Percentiles rank a stretch among this genome's conserved stretches.
These are phyloP conservation scores for Hypoxylon sp. DNA, from an alignment of 2,329 filamentous ascomycete species.

Conservation along the genomic window DNA sequence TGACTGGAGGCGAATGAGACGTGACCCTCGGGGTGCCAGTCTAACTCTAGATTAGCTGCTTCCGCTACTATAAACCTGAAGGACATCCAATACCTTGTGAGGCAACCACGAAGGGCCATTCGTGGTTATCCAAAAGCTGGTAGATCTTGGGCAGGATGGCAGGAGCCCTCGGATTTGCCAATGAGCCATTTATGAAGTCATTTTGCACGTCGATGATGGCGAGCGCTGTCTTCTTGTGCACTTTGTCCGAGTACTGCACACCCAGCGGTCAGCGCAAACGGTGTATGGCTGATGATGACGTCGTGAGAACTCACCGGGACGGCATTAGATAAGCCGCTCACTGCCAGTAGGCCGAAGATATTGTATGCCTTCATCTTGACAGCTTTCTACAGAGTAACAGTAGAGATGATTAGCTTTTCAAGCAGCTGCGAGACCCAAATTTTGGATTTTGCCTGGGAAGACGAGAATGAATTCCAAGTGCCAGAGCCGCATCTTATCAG, in stretches of 20 bases:
- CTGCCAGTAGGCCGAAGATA: conserved; percentile 8
- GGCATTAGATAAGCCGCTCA: conserved; percentile 7
- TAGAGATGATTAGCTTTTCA: not conserved
- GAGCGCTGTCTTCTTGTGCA: conserved; percentile 36
- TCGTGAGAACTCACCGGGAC: conserved; percentile 20
- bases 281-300: not conserved
- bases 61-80: not conserved
- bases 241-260: conserved; percentile 27
- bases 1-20: conserved; percentile 35
- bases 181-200: conserved; percentile 36
- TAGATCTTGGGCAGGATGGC: conserved; percentile 36
- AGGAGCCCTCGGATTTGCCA: conserved; percentile 33
- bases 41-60: conserved; percentile 5
- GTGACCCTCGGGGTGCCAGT: conserved; percentile 34
- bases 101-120: conserved; percentile 37
- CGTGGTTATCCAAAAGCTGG: conserved; percentile 33
- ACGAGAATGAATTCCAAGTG: too few species aligned
- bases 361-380: conserved; percentile 17
- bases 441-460: too few species aligned
- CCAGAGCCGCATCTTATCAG: too few species aligned
- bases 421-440: too few species aligned
- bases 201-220: conserved; percentile 37
- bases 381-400: not conserved
- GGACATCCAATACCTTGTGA: conserved; percentile 28
- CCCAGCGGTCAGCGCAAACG: conserved; percentile 1